Evolutionary conservation across 2,329 filamentous ascomycete genomes (phyloP).

Genomic region (Cercospora beticola): DNA sequence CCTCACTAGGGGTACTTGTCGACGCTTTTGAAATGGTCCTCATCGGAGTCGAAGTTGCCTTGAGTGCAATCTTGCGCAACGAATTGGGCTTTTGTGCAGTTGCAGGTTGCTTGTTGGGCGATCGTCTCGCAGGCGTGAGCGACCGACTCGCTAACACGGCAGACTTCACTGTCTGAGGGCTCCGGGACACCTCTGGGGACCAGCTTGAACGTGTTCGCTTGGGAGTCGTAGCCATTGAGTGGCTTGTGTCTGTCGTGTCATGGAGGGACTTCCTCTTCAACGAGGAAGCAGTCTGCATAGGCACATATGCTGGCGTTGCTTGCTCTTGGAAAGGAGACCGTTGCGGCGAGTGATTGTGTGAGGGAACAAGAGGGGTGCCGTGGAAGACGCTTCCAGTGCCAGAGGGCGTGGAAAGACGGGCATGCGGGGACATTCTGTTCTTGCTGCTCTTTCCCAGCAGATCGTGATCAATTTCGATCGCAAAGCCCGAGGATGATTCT

Average conservation of each 20-base stretch:
- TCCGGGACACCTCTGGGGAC: constrained; percentile 21
- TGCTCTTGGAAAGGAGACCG: not conserved
- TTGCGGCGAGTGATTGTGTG: not conserved
- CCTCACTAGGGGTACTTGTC: constrained; percentile 31
- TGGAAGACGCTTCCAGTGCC: not conserved
- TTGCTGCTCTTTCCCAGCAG: not conserved
- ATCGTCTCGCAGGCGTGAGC: constrained; percentile 28
- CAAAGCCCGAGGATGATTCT: not conserved
- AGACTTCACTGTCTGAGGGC: constrained; percentile 23
- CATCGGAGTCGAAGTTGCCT: constrained; percentile 31
- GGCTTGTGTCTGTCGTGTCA: not conserved
- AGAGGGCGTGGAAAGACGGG: not conserved
- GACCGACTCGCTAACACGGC: constrained; percentile 32
- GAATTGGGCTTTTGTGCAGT: constrained; percentile 33
- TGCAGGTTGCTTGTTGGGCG: constrained; percentile 29
- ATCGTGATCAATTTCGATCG: not conserved
- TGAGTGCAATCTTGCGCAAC: constrained; percentile 33
- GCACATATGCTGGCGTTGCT: not conserved
- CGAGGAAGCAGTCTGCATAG: not conserved
- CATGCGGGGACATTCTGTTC: not conserved
- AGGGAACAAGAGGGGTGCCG: not conserved
- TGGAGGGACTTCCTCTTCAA: constrained; percentile 2
- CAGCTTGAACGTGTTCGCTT: constrained; percentile 15
- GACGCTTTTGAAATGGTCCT: constrained; percentile 34
- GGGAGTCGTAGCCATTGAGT: not conserved